Evolutionary conservation across 805 yeast genomes (phyloP), one percentile per base, ranked within the genome.

Genomic region (Candida ulmi): DNA sequence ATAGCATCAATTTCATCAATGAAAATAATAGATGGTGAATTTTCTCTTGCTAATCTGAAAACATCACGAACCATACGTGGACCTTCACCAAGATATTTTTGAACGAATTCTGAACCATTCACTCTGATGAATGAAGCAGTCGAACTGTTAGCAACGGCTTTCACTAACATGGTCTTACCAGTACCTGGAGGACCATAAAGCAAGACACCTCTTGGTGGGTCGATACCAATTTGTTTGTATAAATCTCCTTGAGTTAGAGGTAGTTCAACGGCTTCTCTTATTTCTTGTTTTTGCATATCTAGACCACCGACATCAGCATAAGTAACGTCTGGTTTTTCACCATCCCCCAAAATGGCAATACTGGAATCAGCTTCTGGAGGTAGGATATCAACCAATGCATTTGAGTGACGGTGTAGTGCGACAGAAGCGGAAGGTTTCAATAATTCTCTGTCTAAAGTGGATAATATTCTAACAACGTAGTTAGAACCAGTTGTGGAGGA

Each of bases 141-240:
- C 4, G 98, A 83, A 41, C 91, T 80, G 65, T 93, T 91, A 11
- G 99, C 99, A 35, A 93, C 99, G 0, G 99, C 99, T 65, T 93
- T 93, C 36, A 93, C 99, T 60, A 93, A 75, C 98, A 93, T 90
- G 17, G 99, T 93, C 64, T 93, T 93, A 56, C 99, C 99, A 1
- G 99, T 93, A 61, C 99, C 99, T 35, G 99, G 99, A 11, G 99
- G 98, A n/a, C 99, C 99, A 65, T 93, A 93, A 45, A 93, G 71
- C 51, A 93, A 67, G 24, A 93, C 99, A 55, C 99, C 99, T 51
- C 98, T 80, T 47, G 99, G 99, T 16, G 99, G 99, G 56, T 93
- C 98, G 49, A 93, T 90, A 66, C 99, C 99, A 57, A 93, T 93
- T 65, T 93, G 98, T 57, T 87, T 84, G 66, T 93, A 93, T 49